phyloP scores from a whole-genome alignment of 805 yeast genomes.

The Candida adriatica region DNA sequence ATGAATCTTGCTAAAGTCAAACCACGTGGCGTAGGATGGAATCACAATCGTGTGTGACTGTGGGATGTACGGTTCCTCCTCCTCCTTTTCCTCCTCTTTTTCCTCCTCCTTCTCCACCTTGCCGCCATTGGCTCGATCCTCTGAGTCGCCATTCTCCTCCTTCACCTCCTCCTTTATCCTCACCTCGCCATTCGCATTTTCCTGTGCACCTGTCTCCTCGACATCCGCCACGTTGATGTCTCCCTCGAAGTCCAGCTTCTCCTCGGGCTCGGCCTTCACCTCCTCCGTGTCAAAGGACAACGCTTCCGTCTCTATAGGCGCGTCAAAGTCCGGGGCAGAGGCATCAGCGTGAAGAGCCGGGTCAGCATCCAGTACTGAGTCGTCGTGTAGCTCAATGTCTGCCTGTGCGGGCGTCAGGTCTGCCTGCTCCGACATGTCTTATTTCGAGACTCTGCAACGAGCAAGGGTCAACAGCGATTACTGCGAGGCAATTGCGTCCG shows the following conservation, averaged over 20 bases:
- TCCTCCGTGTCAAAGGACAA: too few species aligned
- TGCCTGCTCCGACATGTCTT: too few species aligned
- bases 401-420: too few species aligned
- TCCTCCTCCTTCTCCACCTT: slow-evolving; percentile 10
- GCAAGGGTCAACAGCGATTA: too few species aligned
- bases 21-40: slow-evolving; percentile 89
- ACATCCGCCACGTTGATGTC: slow-evolving; percentile 4
- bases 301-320: too few species aligned
- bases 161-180: slow-evolving; percentile 10
- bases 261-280: slow-evolving; percentile 1
- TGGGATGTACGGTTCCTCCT: slow-evolving; percentile 24
- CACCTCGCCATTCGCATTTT: slow-evolving; percentile 9
- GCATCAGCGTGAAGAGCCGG: too few species aligned
- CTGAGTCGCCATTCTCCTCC: slow-evolving; percentile 7
- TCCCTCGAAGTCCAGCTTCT: slow-evolving; percentile 10
- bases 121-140: slow-evolving; percentile 14
- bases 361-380: too few species aligned
- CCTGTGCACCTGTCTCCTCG: slow-evolving; percentile 7
- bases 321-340: too few species aligned
- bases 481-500: too few species aligned
- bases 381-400: too few species aligned
- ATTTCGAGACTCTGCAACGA: too few species aligned
- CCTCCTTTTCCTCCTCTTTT: slow-evolving; percentile 6
- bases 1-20: slow-evolving; percentile 63
- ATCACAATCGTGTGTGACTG: slow-evolving; percentile 82